Evolutionary conservation across 345 rosid species (phyloP).

Genomic region (rapeseed (Brassica napus)): Da-Ae NC_063450.1:29864001-29864500

Average conservation of each 20-base stretch:
- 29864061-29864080: not conserved
- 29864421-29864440: constrained; percentile 7
- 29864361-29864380: constrained; percentile 76
- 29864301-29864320: constrained; percentile 89
- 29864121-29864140: not conserved
- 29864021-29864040: not conserved
- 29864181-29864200: not conserved
- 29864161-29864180: not conserved
- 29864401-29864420: not conserved
- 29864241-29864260: not conserved
- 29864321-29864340: constrained; percentile 79
- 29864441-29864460: not conserved
- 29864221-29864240: not conserved
- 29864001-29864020: not conserved
- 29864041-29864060: not conserved
- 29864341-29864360: constrained; percentile 85
- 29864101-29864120: not conserved
- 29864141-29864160: not conserved
- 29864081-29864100: not conserved
- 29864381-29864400: constrained; percentile 10
- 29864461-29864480: constrained; percentile 12
- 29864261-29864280: not conserved
- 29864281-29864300: constrained; percentile 68
- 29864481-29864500: constrained; percentile 53
- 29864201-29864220: not conserved